Base-by-base conservation (phyloP, 768 basidiomycete species). In the Chiua virens region DNA sequence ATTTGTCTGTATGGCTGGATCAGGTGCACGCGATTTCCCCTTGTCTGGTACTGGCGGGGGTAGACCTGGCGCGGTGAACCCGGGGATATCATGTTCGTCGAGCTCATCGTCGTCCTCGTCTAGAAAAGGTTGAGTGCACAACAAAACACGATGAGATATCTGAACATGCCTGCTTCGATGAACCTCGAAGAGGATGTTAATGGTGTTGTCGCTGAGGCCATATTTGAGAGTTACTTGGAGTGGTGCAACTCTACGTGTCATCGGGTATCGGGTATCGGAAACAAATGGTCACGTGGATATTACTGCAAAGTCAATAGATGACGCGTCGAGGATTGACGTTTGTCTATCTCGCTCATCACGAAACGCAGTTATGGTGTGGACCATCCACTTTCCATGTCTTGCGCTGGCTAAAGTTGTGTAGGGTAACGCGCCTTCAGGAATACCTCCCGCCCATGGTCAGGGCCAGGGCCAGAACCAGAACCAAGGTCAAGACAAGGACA, bases 91-190 rank as follows among this genome's bases (percentile, higher is more conserved):
- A 42, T 86, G 86, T 62, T 93, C 91, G 68, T 91, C 83, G 42
- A 91, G 65, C 67, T 93, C 90, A 55, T 90, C 90, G 38, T 91
- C 89, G 53, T 63, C 62, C 14, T 89, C 86, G 59, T 90, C 88
- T 69, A 48, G 35, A 17, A 27, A 32, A 23, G 34, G 32, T 47
- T 66, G 38, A 60, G 30, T 7, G 38, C 14, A 21, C 20, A 39
- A 8, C 10, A 11, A 27, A 11, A 21, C 3, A 13, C 7, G 32
- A 15, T 13, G 21, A 5, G 30, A 22, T 18, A n/a, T n/a, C 11
- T 15, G 8, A 36, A 62, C 68, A 50, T 53, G 81, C 89, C 89
- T 64, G 88, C 85, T 75, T 86, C 87, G 55, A 92, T 91, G 60
- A 88, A 92, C 61, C 85, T 88, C 7, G 87, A 86, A 48, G 74